Conservation (phyloP, 257 asterid genomes). For the Petunia axillaris region DNA sequence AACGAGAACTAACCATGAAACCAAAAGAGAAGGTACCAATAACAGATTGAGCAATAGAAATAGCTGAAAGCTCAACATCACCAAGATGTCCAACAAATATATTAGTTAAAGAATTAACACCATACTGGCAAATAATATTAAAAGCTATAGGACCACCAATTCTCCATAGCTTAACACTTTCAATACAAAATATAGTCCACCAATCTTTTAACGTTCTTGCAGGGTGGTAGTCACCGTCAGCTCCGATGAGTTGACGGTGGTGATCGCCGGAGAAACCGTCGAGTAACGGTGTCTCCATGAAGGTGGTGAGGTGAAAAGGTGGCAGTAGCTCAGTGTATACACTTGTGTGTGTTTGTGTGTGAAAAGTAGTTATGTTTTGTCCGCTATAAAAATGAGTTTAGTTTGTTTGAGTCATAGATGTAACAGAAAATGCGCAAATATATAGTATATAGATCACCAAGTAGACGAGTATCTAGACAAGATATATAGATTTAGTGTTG, state of each 20-base stretch:
- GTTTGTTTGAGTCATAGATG: too few relatives aligned
- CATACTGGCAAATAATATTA: conserved; percentile 61
- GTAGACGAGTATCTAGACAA: too few relatives aligned
- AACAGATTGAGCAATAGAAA: conserved; percentile 64
- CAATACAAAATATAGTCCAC: conserved; percentile 55
- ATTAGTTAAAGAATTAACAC: conserved; percentile 43
- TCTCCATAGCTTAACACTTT: conserved; percentile 59
- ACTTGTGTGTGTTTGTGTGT: too few relatives aligned
- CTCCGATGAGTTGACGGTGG: conserved; percentile 39
- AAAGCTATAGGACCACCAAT: conserved; percentile 72
- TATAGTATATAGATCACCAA: too few relatives aligned
- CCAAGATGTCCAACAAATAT: conserved; percentile 78
- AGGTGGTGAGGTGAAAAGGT: too few relatives aligned
- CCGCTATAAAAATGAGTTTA: too few relatives aligned
- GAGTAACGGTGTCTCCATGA: conserved; percentile 57
- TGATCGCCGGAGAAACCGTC: conserved; percentile 26
- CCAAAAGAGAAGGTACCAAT: conserved; percentile 64
- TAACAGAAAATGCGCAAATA: too few relatives aligned
- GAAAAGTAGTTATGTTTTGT: too few relatives aligned
- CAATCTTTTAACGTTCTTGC: conserved; percentile 45
- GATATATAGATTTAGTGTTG: too few relatives aligned
- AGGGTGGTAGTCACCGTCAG: conserved; percentile 59
- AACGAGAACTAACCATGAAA: not conserved
- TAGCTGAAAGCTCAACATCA: conserved; percentile 64
- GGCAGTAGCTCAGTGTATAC: too few relatives aligned